Evolutionary conservation across 2,329 filamentous ascomycete genomes (phyloP), one percentile per base, ranked within the genome.

Genomic region (Periglandula ipomoeae): DNA sequence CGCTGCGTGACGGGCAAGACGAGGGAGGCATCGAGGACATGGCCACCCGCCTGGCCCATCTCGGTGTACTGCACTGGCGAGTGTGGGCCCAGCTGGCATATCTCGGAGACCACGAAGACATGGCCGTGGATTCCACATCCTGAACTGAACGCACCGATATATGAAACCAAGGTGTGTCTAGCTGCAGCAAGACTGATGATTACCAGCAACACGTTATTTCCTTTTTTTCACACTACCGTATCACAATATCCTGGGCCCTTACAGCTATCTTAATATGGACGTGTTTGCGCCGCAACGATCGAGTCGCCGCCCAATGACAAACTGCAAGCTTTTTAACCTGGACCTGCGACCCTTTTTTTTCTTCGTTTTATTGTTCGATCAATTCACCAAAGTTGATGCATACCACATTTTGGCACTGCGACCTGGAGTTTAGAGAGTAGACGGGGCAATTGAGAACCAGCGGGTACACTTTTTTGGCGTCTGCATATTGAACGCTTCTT

Each of bases 51-150:
- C 74, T 95, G 45, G 84, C 88, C 5, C 91, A 96, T 60, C 80
- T 96, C 40, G 82, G 87, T 13, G 75, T 93, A 5, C 70, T 97
- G 22, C 89, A 96, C 66, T 96, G 90, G 89, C 79, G 87, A 44
- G 85, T 95, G 3, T 97, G 90, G 89, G 78, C 79, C 1, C 79
- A 80, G 2, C 71, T 95, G 47, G 81, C 85, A 11, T 95, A 95
- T 61, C 55, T 68, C 13, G 65, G 65, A 23, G 72, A 71, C 24
- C 51, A 58, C 26, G 65, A 70, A 46, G 63, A 62, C 44, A 63
- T 65, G 59, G 52, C 56, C 24, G 51, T 65, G 47, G 66, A 69
- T 13, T 44, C 32, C 24, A 35, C 19, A 24, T 13, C n/a, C 19
- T 40, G n/a, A 40, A 17, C n/a, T 5, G 9, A 20, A 13, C 19